A percentile compares a stretch with the other conserved stretches of the same genome.
phyloP scores from a whole-genome alignment of 139 green algal species.

The Micractinium conductrix region DNA sequence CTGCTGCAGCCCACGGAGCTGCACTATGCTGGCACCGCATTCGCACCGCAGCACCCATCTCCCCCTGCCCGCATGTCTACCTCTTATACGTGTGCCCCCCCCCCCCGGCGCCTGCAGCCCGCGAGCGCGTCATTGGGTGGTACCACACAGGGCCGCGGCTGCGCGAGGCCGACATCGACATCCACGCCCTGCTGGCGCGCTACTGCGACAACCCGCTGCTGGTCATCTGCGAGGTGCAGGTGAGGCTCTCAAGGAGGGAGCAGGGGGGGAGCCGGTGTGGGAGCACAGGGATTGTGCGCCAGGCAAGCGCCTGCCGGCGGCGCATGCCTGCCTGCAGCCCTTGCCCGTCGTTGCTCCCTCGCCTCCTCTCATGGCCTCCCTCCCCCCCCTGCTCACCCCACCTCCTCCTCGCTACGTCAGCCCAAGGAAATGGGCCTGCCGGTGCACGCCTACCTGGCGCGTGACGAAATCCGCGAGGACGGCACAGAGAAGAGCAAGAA shows the following conservation, averaged over 20 bases:
- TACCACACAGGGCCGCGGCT: constrained; percentile 98
- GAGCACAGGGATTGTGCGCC: no score
- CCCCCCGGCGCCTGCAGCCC: constrained; percentile 63
- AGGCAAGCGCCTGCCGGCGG: no score
- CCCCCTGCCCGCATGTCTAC: not conserved
- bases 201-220: constrained; percentile 91
- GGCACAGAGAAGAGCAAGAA: constrained; percentile 89
- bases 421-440: constrained; percentile 95
- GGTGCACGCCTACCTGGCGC: constrained; percentile 77
- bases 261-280: no score
- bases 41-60: not conserved
- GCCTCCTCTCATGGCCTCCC: not conserved
- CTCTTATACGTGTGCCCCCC: not conserved
- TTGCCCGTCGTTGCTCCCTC: not conserved
- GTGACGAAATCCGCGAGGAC: constrained; percentile 93
- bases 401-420: no score
- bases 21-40: no score
- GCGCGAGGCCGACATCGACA: constrained; percentile 92
- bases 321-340: no score
- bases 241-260: no score
- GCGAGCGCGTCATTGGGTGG: constrained; percentile 96
- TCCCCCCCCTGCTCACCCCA: not conserved
- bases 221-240: constrained; percentile 96
- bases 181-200: constrained; percentile 82
- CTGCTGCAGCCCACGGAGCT: no score